Base-by-base conservation (phyloP, 2,329 filamentous ascomycete species). In the Ophiostoma himal-ulmi region DNA sequence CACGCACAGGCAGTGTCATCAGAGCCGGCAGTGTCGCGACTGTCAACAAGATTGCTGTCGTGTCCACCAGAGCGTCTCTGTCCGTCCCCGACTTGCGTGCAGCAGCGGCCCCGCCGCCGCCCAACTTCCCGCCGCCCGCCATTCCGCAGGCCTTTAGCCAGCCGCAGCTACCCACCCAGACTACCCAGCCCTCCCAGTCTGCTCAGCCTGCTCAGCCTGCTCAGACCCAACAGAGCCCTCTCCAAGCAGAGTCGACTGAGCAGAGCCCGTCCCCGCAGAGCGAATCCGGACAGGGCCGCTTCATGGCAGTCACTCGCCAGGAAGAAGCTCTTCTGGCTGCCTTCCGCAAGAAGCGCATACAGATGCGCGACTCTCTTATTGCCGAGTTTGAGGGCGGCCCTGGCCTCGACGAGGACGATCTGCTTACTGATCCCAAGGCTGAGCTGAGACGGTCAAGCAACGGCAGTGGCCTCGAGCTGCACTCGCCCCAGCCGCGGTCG, bases 271-370 rank as follows among this genome's bases (percentile, higher is more conserved):
- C 66, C 72, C 3, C 52, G 70, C 52, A 74, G 14, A 22, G n/a
- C 20, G 37, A 66, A 17, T 20, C 70, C 67, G 64, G 34, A n/a
- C 73, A 73, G 77, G 65, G 78, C 17, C 82, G 85, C 1, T 79
- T 87, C 70, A 87, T 88, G 82, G 83, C 85, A 0, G 84, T 88
- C 22, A 87, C 85, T 0, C 81, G 80, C 4, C 85, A 87, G 72
- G 86, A 88, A 72, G 84, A 88, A 76, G 83, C 86, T 81, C 79
- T 88, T 0, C 79, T 88, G 4, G 83, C 85, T 1, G 86, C 86
- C 2, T 79, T 88, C 60, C 81, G 86, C 10, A 81, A 84, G 74
- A 86, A 86, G 78, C 81, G 85, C n/a, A 82, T 84, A 3, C 79
- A 80, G n/a, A 85, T 86, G 82, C 82, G 84, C 1, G 82, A 85